Conservation (phyloP, 208 protist species). For the Angomonas ambiguus region DNA sequence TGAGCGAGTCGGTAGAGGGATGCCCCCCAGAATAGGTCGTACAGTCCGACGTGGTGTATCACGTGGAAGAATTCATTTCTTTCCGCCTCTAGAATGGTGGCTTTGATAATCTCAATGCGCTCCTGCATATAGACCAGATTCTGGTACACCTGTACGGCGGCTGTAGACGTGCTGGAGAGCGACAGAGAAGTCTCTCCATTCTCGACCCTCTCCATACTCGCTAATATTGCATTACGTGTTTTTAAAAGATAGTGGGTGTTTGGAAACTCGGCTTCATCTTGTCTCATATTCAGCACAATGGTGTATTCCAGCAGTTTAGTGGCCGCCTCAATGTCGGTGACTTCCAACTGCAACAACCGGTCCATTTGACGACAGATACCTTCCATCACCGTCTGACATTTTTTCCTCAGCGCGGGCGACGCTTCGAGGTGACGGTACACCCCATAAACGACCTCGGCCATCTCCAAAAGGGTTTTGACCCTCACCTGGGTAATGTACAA, state of each 20-base stretch:
- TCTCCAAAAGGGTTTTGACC: slow-evolving; percentile 24
- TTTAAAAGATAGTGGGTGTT: slow-evolving; percentile 16
- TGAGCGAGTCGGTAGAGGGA: too few species aligned
- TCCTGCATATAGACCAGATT: slow-evolving; percentile 63
- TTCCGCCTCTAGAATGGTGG: slow-evolving; percentile 23
- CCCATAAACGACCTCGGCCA: slow-evolving; percentile 52
- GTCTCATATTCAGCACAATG: slow-evolving; percentile 67
- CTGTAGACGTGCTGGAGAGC: slow-evolving; percentile 18
- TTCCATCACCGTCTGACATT: not conserved
- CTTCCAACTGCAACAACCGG: slow-evolving; percentile 36
- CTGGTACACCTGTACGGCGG: slow-evolving; percentile 46
- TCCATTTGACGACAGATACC: slow-evolving; percentile 44
- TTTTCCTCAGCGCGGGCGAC: not conserved
- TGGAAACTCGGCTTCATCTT: slow-evolving; percentile 8
- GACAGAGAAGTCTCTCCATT: too few species aligned
- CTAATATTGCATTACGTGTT: slow-evolving; percentile 17
- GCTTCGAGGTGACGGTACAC: slow-evolving; percentile 32
- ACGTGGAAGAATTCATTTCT: slow-evolving; percentile 24
- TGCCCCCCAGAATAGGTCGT: slow-evolving; percentile 49
- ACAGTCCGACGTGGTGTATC: slow-evolving; percentile 41
- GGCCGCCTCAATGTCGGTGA: slow-evolving; percentile 19
- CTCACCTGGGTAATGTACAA: slow-evolving; percentile 29
- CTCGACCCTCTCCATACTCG: too few species aligned
- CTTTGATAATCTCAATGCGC: slow-evolving; percentile 36
- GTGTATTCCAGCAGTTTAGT: slow-evolving; percentile 56